A percentile compares a stretch with the other conserved stretches of the same genome.
Evolutionary conservation across 176 grass and related monocot species (phyloP).

Genomic region (Canna indica): DNA sequence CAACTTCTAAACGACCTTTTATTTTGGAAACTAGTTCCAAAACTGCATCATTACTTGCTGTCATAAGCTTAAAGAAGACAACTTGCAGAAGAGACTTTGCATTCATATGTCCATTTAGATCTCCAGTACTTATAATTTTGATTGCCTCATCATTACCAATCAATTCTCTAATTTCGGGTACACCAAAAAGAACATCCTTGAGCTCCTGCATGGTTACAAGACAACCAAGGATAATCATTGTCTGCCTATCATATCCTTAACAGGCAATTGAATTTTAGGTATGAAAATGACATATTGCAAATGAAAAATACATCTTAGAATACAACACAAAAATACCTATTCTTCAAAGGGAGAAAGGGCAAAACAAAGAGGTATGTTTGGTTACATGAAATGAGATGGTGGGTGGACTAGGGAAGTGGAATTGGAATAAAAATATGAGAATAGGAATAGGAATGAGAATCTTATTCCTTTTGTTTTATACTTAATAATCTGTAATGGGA

Average conservation of each 20-base stretch:
- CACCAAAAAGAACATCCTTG: conserved; percentile 53
- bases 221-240: not conserved
- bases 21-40: conserved; percentile 49
- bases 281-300: no score
- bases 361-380: no score
- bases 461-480: no score
- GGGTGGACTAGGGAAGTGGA: no score
- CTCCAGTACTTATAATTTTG: conserved; percentile 36
- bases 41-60: conserved; percentile 47
- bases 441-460: no score
- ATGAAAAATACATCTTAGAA: no score
- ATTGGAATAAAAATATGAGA: no score
- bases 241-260: not conserved
- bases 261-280: not conserved
- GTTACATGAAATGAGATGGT: no score
- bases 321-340: no score
- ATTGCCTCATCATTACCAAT: conserved; percentile 38
- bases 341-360: no score
- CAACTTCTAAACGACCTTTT: conserved; percentile 39
- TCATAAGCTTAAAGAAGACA: conserved; percentile 68
- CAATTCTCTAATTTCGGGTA: conserved; percentile 57
- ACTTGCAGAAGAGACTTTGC: conserved; percentile 38
- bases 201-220: conserved; percentile 47
- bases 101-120: conserved; percentile 27
- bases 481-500: no score